Conservation (phyloP, 805 yeast genomes). For the Kazachstania africana region DNA sequence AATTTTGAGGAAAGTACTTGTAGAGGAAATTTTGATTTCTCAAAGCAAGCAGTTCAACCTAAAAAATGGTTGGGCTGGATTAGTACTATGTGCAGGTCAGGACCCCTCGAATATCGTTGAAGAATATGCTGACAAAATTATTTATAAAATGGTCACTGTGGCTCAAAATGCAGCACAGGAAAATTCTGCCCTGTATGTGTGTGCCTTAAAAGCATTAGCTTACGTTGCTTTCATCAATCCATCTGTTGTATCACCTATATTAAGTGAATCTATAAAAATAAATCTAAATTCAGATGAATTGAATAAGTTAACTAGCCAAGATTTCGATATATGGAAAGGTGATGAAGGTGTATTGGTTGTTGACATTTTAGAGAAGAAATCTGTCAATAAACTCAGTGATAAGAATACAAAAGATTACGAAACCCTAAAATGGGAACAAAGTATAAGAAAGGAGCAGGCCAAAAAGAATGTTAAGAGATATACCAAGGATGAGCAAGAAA, state of each 20-base stretch:
- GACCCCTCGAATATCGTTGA: slow-evolving; percentile 56
- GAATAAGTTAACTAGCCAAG: slow-evolving; percentile 34
- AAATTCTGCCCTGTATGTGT: slow-evolving; percentile 27
- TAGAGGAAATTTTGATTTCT: slow-evolving; percentile 31
- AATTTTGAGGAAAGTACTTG: slow-evolving; percentile 25
- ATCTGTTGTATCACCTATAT: slow-evolving; percentile 37
- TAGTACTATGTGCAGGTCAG: slow-evolving; percentile 43
- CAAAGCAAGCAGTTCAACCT: slow-evolving; percentile 32
- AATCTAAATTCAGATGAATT: slow-evolving; percentile 33
- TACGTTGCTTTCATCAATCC: slow-evolving; percentile 50
- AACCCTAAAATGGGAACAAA: slow-evolving; percentile 81
- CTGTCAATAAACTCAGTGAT: slow-evolving; percentile 36
- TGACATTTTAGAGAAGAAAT: slow-evolving; percentile 42
- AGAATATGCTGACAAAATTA: slow-evolving; percentile 15
- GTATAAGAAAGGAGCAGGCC: slow-evolving; percentile 62
- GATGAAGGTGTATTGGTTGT: slow-evolving; percentile 59
- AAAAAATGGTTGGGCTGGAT: slow-evolving; percentile 65
- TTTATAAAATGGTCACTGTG: slow-evolving; percentile 11
- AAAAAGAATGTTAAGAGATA: slow-evolving; percentile 41
- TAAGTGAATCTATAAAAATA: slow-evolving; percentile 32
- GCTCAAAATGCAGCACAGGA: slow-evolving; percentile 8
- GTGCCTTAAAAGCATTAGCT: slow-evolving; percentile 42
- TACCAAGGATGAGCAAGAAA: slow-evolving; percentile 63
- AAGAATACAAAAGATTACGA: slow-evolving; percentile 79
- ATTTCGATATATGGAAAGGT: slow-evolving; percentile 55